Evolutionary conservation across 75 land plant species (phyloP), one percentile per base, ranked within the genome.

Genomic region (Pinus albicaulis): DNA sequence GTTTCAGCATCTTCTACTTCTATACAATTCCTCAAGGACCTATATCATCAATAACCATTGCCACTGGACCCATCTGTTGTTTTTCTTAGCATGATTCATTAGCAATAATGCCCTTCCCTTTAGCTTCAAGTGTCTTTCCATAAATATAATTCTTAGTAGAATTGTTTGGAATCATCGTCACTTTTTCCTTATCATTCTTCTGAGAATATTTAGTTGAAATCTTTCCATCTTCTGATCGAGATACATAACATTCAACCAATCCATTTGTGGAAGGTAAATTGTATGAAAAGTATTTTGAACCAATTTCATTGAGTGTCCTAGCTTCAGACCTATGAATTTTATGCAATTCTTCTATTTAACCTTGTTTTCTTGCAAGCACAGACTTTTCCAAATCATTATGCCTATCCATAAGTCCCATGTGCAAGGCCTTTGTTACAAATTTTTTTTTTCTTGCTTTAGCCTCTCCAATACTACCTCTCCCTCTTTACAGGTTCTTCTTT

Each of bases 391-490:
- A 66, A 19, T 66, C 71, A 7, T 66, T 38, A 11, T 66, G 36
- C 20, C 10, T 38, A 3, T n/a, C 52, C 41, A 66, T 22, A 44
- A 44, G 71, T 38, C 5, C 38, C 71, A 34, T 66, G 22, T 66
- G 71, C 7, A 10, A 66, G 38, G 48, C 71, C 52, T 66, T 66
- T 52, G 48, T 66, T 19, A 38, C 70, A 66, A 38, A 22, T 66
- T 66, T n/a, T 4, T 65, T 66, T 19, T 36, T 66, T 36, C 70
- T 66, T 38, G 70, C 23, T 20, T 38, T 8, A 2, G 28, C 70
- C n/a, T 66, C 70, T 36, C 38, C 38, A 38, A 36, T 34, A 4
- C 20, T 20, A 66, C 17, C 52, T 36, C 44, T 17, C 41, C 31
- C 70, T 36, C 38, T 66, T 19, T 7, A 22, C 23, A 38, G 38